Base-by-base conservation (phyloP, 805 yeast species). In the Scheffersomyces coipomensis region DNA sequence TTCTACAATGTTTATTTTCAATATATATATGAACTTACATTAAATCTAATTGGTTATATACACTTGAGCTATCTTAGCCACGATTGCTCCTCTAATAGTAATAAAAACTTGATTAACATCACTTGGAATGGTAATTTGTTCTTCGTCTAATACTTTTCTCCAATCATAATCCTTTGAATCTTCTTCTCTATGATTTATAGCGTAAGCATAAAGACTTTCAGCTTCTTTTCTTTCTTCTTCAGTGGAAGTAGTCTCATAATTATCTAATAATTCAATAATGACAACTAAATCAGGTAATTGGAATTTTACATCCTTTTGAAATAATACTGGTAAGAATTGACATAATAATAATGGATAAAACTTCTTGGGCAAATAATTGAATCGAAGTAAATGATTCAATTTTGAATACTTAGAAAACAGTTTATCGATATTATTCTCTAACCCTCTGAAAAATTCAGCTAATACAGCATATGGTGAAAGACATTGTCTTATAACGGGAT, bases 401-500 rank as follows among this genome's bases (percentile, higher is more conserved):
- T 63, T 63, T 19, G 83, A 54, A 11, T 80, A 55, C 29, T 63
- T 58, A 11, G 65, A 46, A 31, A 70, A 48, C 5, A 70, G 55
- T 4, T 45, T 31, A 30, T 49, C 47, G 19, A 40, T 33, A 3
- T 33, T 38, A 8, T 37, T 29, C 21, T 41, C 44, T 7, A 64
- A 36, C 1, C 61, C 55, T 13, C 61, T 59, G 53, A 73, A 73
- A 49, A 76, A 79, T 43, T 73, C 73, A 42, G 68, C 67, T 18
- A 85, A 63, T 0, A 83, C 76, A 2, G 83, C 88, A 54, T 84
- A 81, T 33, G 93, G 93, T 4, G 91, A 64, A 36, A 85, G 56
- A 19, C 85, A 75, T 56, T 85, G 90, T 47, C 81, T 75, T 51
- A 85, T 69, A 1, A 79, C 68, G 12, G 87, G 80, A 29, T 79